These are phyloP conservation scores for Aspergillus biplanus DNA, from an alignment of 495 filamentous ascomycete species.

Conservation along the genomic window DNA sequence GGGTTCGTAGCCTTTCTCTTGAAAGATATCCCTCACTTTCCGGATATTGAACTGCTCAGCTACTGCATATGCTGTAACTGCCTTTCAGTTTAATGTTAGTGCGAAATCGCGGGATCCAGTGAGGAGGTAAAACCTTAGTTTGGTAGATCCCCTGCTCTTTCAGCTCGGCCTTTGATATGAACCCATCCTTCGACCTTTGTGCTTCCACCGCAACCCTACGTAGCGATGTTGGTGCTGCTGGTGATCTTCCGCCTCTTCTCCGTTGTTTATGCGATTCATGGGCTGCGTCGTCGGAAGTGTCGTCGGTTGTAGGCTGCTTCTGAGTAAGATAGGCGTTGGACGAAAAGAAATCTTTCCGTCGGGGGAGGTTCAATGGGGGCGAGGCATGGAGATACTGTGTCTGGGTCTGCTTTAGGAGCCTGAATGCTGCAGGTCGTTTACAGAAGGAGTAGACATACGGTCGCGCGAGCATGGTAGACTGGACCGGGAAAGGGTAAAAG, in stretches of 20 bases:
- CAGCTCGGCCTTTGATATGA: conserved; percentile 42
- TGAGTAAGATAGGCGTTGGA: conserved; percentile 49
- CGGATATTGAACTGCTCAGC: conserved; percentile 86
- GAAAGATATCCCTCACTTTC: conserved; percentile 68
- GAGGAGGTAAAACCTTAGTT: conserved; percentile 38
- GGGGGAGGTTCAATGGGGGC: conserved; percentile 34
- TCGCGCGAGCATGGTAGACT: conserved; percentile 40
- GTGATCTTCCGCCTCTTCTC: conserved; percentile 46
- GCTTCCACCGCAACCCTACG: conserved; percentile 63
- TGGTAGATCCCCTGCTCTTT: conserved; percentile 47
- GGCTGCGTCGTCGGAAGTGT: conserved; percentile 24
- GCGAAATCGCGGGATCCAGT: conserved; percentile 3
- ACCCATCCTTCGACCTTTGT: conserved; percentile 58
- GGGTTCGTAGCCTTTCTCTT: conserved; percentile 67
- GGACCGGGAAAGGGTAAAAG: conserved; percentile 4
- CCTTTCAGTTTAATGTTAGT: conserved; percentile 47
- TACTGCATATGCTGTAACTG: conserved; percentile 79
- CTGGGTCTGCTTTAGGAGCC: conserved; percentile 30
- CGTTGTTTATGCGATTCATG: conserved; percentile 44
- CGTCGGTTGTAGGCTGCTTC: conserved; percentile 31
- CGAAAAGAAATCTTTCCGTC: conserved; percentile 54
- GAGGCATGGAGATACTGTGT: conserved; percentile 48
- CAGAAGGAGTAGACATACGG: conserved; percentile 38
- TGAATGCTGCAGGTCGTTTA: conserved; percentile 30
- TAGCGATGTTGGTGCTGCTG: conserved; percentile 58